Percentiles rank a stretch among this genome's conserved stretches.
Conservation (phyloP, 192 early-diverging fungal genomes). For the Linnemannia zychae region DNA sequence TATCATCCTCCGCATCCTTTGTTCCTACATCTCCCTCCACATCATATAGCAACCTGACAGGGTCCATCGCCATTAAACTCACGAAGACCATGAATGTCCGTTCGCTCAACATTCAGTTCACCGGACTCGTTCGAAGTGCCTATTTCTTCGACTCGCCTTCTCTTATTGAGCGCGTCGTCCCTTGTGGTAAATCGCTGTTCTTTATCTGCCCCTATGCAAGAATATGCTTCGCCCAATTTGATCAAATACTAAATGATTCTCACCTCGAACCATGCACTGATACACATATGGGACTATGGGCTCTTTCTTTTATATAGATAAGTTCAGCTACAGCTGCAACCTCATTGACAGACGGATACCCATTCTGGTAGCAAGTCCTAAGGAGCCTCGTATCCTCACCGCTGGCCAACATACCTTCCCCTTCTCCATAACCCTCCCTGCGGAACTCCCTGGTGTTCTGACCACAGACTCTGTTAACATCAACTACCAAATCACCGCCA, state of each 20-base stretch:
- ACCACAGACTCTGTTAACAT: constrained; percentile 17
- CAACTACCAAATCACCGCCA: constrained; percentile 28
- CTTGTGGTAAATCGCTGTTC: neutral
- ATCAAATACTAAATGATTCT: neutral
- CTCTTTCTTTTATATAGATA: neutral
- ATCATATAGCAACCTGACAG: neutral
- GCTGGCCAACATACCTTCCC: constrained; percentile 23
- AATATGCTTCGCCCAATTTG: neutral
- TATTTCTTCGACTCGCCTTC: constrained; percentile 15
- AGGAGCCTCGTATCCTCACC: constrained; percentile 10
- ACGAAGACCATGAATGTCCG: constrained; percentile 19
- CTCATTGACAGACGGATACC: neutral
- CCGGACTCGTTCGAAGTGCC: neutral
- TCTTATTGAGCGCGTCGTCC: neutral
- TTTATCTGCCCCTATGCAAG: neutral
- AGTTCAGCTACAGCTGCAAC: constrained; percentile 17
- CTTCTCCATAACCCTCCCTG: neutral
- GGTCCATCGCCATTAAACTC: constrained; percentile 1
- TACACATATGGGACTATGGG: no score
- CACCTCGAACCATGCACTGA: neutral
- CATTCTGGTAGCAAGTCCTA: neutral
- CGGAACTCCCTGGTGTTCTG: neutral
- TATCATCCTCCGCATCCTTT: no score
- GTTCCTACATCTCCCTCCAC: neutral
- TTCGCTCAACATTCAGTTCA: constrained; percentile 4